A percentile compares a stretch with the other conserved stretches of the same genome.
These are phyloP conservation scores for Silene coronaria DNA, from an alignment of 179 eudicot species.

Conservation along the genomic window DNA sequence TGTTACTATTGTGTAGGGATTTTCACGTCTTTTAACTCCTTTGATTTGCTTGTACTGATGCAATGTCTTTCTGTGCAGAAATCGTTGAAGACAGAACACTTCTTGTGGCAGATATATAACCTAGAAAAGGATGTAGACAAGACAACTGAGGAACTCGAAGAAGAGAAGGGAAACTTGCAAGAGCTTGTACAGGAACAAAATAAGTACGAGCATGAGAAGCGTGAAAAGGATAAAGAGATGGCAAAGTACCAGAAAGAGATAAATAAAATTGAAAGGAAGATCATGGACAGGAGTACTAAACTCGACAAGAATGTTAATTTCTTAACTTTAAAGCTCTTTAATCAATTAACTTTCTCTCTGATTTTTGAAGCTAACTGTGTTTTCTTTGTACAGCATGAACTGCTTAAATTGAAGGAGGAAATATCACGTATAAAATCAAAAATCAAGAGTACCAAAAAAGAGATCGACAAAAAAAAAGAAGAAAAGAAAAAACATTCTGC, in stretches of 20 bases:
- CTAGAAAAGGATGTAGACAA: conserved; percentile 65
- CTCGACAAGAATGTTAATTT: conserved; percentile 70
- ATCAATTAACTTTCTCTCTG: conserved; percentile 1
- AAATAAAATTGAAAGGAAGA: conserved; percentile 63
- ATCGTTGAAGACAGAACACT: conserved; percentile 82
- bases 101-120: conserved; percentile 78
- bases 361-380: conserved; percentile 13
- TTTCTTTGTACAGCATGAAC: conserved; percentile 59
- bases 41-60: neutral
- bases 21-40: conserved; percentile 4
- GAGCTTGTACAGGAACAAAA: conserved; percentile 65
- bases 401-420: conserved; percentile 72
- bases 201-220: conserved; percentile 54
- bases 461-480: conserved; percentile 77
- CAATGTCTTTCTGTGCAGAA: conserved; percentile 48
- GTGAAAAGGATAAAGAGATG: conserved; percentile 70
- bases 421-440: conserved; percentile 57
- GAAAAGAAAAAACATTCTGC: conserved; percentile 63
- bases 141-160: conserved; percentile 55
- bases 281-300: conserved; percentile 55
- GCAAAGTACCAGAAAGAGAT: conserved; percentile 66
- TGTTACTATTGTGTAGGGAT: neutral
- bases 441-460: conserved; percentile 73
- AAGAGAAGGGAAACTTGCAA: conserved; percentile 55
- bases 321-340: conserved; percentile 3